These are phyloP conservation scores for Brasenia schreberi DNA, from an alignment of 164 flowering plant genomes.

Conservation along the genomic window DNA sequence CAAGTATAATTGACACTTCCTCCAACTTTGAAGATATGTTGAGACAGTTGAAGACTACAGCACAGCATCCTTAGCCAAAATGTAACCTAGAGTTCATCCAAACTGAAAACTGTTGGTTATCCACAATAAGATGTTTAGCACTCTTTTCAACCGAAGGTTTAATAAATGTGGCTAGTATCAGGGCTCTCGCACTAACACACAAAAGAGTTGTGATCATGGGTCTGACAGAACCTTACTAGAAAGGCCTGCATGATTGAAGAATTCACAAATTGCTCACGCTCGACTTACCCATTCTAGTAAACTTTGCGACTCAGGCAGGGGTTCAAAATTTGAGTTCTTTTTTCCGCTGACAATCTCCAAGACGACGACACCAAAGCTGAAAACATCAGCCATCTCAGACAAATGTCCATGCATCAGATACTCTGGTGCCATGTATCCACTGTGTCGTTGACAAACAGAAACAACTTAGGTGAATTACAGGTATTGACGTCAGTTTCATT, in stretches of 20 bases:
- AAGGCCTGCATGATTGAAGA: neutral
- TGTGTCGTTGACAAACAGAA: neutral
- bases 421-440: neutral
- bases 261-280: neutral
- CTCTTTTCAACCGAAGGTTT: neutral
- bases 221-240: neutral
- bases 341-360: neutral
- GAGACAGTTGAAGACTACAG: neutral
- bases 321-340: neutral
- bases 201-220: neutral
- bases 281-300: slow-evolving; percentile 81
- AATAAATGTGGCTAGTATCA: neutral
- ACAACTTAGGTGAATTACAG: no score
- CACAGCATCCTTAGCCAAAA: no score
- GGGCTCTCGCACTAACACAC: neutral
- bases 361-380: neutral
- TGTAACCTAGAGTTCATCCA: no score
- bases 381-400: neutral
- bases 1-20: no score
- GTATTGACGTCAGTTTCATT: no score
- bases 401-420: neutral
- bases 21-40: neutral
- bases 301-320: slow-evolving; percentile 24
- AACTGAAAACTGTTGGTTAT: no score
- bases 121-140: neutral